phyloP scores from a whole-genome alignment of 768 basidiomycete genomes.

The Tulasnella calospora region DNA sequence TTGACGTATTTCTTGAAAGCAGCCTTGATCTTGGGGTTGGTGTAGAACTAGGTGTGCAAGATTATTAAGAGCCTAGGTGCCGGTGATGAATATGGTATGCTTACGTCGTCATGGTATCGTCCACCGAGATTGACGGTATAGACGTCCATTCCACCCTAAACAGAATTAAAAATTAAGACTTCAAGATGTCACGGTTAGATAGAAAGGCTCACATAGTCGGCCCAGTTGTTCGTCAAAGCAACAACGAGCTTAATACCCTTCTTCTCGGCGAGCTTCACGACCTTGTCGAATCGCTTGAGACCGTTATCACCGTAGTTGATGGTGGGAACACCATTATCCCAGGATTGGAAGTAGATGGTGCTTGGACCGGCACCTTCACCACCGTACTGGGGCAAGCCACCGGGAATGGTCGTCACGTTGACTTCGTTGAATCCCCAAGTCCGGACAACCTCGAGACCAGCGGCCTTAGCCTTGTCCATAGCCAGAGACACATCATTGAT shows the following conservation, averaged over 20 bases:
- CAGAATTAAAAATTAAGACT: background rate
- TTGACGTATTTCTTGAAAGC: conserved; percentile 30
- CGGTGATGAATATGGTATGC: background rate
- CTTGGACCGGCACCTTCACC: conserved; percentile 27
- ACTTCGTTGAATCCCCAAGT: conserved; percentile 29
- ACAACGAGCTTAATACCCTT: conserved; percentile 30
- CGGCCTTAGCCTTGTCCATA: conserved; percentile 28
- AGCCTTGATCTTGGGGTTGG: conserved; percentile 26
- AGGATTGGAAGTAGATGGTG: conserved; percentile 27
- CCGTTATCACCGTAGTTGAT: conserved; percentile 28
- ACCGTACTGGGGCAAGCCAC: conserved; percentile 26
- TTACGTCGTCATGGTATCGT: conserved; percentile 28
- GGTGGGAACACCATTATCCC: conserved; percentile 23
- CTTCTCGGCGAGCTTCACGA: conserved; percentile 27
- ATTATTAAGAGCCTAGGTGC: background rate
- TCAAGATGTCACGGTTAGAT: background rate
- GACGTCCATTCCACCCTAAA: conserved; percentile 29
- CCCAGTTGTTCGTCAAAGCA: conserved; percentile 30
- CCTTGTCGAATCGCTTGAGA: conserved; percentile 27
- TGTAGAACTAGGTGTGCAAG: conserved; percentile 25
- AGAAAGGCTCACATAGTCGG: background rate
- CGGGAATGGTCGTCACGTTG: conserved; percentile 25
- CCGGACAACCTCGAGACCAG: conserved; percentile 25
- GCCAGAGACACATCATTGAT: conserved; percentile 26
- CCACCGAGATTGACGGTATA: conserved; percentile 27